Evolutionary conservation across 345 rosid species (phyloP).

Genomic region (Toxicodendron radicans): DNA sequence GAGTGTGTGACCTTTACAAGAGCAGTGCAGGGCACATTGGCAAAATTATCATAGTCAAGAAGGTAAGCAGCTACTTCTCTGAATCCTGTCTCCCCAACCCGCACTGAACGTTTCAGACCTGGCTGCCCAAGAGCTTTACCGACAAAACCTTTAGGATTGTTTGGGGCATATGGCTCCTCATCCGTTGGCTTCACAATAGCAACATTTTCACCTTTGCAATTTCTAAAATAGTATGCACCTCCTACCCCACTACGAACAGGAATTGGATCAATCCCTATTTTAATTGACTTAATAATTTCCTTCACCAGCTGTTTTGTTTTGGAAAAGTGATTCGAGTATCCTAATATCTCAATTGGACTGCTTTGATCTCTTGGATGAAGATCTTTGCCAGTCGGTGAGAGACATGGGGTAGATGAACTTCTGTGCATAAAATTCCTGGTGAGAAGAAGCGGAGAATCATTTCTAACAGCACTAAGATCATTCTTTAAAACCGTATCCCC

Average conservation of each 20-base stretch:
- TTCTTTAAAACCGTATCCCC: slow-evolving; percentile 57
- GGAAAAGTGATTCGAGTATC: slow-evolving; percentile 37
- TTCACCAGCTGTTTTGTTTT: slow-evolving; percentile 37
- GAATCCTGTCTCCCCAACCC: slow-evolving; percentile 78
- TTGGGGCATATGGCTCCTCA: slow-evolving; percentile 85
- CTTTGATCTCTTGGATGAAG: slow-evolving; percentile 50
- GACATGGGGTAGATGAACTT: slow-evolving; percentile 68
- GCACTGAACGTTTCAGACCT: slow-evolving; percentile 66
- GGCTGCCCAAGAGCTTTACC: slow-evolving; percentile 80
- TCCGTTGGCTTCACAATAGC: slow-evolving; percentile 82
- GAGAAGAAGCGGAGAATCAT: slow-evolving; percentile 62
- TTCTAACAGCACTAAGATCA: slow-evolving; percentile 56
- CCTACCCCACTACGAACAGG: slow-evolving; percentile 60
- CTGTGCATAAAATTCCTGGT: slow-evolving; percentile 54
- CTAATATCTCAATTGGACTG: slow-evolving; percentile 61
- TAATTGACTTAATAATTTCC: slow-evolving; percentile 52
- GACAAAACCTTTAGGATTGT: slow-evolving; percentile 78
- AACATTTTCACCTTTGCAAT: slow-evolving; percentile 59
- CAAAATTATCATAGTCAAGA: slow-evolving; percentile 64
- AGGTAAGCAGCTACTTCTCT: slow-evolving; percentile 79
- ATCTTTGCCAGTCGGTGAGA: slow-evolving; percentile 56
- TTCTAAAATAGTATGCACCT: slow-evolving; percentile 66
- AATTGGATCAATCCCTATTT: slow-evolving; percentile 52
- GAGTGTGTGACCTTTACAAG: slow-evolving; percentile 71
- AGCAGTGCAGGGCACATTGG: slow-evolving; percentile 72